phyloP scores from a whole-genome alignment of 2,329 filamentous ascomycete genomes.

The Coniochaeta ligniaria region DNA sequence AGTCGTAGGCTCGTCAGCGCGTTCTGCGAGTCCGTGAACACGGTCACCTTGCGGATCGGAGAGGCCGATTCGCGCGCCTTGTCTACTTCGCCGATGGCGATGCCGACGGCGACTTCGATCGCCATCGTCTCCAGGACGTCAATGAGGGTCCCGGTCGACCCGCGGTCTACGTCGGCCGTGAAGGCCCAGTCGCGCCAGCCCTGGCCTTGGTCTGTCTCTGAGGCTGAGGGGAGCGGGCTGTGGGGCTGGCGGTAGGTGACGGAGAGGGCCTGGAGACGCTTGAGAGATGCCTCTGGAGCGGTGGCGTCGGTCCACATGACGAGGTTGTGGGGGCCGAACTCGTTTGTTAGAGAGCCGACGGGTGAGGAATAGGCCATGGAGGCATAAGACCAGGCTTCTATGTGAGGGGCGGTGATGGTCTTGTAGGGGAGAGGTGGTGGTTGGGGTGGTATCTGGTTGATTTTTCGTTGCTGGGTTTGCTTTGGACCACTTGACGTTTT shows the following conservation, averaged over 20 bases:
- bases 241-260: neutral
- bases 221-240: neutral
- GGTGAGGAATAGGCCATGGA: neutral
- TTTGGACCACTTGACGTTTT: neutral
- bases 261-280: neutral
- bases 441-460: neutral
- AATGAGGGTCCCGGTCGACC: neutral
- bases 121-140: neutral
- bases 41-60: neutral
- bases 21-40: neutral
- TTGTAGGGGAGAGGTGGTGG: neutral
- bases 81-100: neutral
- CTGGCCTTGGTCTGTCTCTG: neutral
- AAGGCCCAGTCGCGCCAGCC: neutral
- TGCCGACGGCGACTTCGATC: neutral
- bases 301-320: conserved; percentile 2
- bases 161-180: neutral
- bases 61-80: neutral
- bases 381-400: neutral
- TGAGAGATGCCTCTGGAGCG: neutral
- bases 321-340: neutral
- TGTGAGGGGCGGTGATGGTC: neutral
- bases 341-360: neutral
- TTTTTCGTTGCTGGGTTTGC: neutral
- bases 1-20: neutral